Evolutionary conservation across 768 basidiomycete species (phyloP).

Genomic region (Boletus sp.): DNA sequence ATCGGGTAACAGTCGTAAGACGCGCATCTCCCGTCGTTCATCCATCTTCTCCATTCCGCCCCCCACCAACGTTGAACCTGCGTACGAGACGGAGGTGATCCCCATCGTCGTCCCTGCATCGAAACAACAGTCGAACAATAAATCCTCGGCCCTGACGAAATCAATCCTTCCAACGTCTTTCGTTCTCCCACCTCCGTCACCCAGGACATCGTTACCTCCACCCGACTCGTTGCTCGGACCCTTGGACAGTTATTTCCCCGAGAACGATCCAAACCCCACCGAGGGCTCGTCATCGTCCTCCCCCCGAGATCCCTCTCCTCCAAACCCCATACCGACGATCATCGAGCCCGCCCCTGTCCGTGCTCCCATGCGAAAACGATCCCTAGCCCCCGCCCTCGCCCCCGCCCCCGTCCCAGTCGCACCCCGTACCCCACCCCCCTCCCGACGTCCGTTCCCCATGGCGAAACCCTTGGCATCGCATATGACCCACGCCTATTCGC

Average conservation of each 20-base stretch:
- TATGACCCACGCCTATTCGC: slow-evolving; percentile 82
- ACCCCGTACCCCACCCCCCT: slow-evolving; percentile 24
- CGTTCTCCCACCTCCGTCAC: slow-evolving; percentile 76
- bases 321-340: slow-evolving; percentile 20
- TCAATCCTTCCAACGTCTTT: slow-evolving; percentile 69
- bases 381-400: not conserved
- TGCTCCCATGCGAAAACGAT: slow-evolving; percentile 3
- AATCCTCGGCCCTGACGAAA: slow-evolving; percentile 30
- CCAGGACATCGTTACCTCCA: slow-evolving; percentile 56
- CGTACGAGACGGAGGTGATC: slow-evolving; percentile 56
- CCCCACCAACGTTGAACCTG: slow-evolving; percentile 37
- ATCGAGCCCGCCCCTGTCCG: slow-evolving; percentile 15
- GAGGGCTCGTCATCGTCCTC: not conserved
- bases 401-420: not conserved
- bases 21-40: slow-evolving; percentile 46
- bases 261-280: not conserved
- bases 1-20: slow-evolving; percentile 44
- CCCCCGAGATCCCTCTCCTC: slow-evolving; percentile 1
- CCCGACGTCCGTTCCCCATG: slow-evolving; percentile 56
- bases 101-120: slow-evolving; percentile 28
- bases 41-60: slow-evolving; percentile 38
- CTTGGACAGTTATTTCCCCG: slow-evolving; percentile 21
- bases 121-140: slow-evolving; percentile 24
- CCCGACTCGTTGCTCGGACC: slow-evolving; percentile 38
- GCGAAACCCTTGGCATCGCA: slow-evolving; percentile 68